Conservation (phyloP, 2,329 filamentous ascomycete genomes). For the Alternaria infectoria region DNA sequence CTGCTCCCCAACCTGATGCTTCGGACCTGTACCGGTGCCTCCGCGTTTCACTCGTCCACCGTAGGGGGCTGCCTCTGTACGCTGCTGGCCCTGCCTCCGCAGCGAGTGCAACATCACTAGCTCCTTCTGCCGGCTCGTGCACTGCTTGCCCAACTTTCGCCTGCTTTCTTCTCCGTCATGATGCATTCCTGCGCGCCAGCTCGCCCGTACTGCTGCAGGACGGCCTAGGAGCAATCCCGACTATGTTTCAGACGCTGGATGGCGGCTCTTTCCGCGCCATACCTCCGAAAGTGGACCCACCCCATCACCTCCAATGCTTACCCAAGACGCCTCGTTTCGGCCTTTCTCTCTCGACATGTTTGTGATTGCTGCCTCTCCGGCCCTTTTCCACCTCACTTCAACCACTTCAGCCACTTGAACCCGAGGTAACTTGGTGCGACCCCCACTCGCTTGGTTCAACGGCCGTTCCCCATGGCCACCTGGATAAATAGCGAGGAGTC, state of each 20-base stretch:
- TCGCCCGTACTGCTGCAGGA: neutral
- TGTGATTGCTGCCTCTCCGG: neutral
- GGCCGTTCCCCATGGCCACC: constrained; percentile 1
- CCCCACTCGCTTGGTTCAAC: neutral
- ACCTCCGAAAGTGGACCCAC: constrained; percentile 15
- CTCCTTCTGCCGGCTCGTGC: constrained; percentile 11
- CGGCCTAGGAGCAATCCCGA: neutral
- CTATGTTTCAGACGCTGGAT: constrained; percentile 8
- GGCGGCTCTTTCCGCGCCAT: constrained; percentile 20
- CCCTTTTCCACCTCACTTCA: neutral
- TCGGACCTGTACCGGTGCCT: constrained; percentile 3
- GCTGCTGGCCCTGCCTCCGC: constrained; percentile 2
- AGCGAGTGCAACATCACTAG: constrained; percentile 5
- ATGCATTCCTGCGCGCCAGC: neutral
- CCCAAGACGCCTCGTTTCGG: neutral
- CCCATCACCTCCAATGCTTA: constrained; percentile 3
- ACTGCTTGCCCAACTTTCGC: neutral
- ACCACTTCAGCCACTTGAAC: neutral
- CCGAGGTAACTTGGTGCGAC: neutral
- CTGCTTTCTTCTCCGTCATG: neutral
- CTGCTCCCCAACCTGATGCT: neutral
- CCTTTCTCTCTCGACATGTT: neutral
- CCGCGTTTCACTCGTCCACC: constrained; percentile 10
- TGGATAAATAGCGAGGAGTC: neutral
- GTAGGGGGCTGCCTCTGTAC: neutral